phyloP scores from a whole-genome alignment of 1,284 basidiomycete genomes.

The Pseudozyma thailandica region DNA sequence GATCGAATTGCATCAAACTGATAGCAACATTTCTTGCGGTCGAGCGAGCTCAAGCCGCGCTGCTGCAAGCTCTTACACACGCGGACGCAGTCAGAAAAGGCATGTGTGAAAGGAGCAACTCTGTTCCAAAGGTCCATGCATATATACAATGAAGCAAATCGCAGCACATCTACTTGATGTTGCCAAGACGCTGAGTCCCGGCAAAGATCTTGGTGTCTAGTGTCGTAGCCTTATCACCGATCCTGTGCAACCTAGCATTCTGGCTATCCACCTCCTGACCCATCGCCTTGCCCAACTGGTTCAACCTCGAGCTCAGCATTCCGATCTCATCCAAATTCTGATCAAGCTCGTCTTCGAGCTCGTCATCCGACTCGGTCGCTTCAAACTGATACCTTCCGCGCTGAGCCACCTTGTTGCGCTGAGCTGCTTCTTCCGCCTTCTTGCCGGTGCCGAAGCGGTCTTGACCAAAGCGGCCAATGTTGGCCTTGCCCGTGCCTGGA shows the following conservation, averaged over 20 bases:
- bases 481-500: conserved; percentile 49
- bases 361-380: conserved; percentile 92
- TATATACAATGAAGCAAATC: background rate
- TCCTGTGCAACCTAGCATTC: conserved; percentile 60
- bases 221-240: conserved; percentile 63
- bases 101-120: no score
- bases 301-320: conserved; percentile 82
- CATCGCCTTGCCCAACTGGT: conserved; percentile 84
- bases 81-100: no score
- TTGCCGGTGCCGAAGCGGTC: conserved; percentile 51
- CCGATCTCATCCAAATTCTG: conserved; percentile 90
- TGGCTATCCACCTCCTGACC: conserved; percentile 70
- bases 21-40: no score
- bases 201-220: conserved; percentile 65
- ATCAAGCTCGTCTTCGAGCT: conserved; percentile 82
- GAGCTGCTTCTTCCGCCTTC: conserved; percentile 30
- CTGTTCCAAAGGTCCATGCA: no score
- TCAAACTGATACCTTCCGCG: conserved; percentile 92
- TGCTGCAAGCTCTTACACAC: no score
- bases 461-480: conserved; percentile 53
- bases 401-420: conserved; percentile 72
- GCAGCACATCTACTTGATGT: conserved; percentile 45
- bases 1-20: no score
- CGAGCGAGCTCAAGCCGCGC: no score
- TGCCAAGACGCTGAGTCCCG: conserved; percentile 61